Evolutionary conservation across 1,139 yeast species (phyloP), one percentile per base, ranked within the genome.

Genomic region (Meyerozyma smithsonii): DNA sequence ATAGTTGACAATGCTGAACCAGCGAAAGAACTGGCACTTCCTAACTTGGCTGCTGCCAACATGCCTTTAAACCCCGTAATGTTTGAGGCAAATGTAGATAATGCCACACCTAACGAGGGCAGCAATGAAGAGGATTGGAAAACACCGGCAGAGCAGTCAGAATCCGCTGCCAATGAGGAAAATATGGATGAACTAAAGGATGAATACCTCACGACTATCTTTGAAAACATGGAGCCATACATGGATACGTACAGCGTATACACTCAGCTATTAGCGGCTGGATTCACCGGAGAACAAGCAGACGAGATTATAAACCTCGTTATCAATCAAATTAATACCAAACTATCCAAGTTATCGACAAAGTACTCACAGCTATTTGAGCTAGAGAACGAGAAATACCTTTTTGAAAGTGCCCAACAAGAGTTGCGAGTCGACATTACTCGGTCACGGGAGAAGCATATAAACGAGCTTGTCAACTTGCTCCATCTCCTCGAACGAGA

Each of bases 381-480:
- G 48, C 67, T 88, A 14, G 96, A 88, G 46, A 90, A 89, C 53
- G 96, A 89, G 52, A 76, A 79, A 18, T 92, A 92, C 57, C 65
- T 92, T 21, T 90, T 89, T 60, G 94, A 89, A 56, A 95, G 97
- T 36, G 96, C 97, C 0, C 87, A 89, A 49, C 84, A 92, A 42
- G 97, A 92, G 58, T 65, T 92, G 33, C 62, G 85, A 38, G 88
- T 86, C 30, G 96, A 89, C 52, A 77, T 89, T 17, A 81, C 84
- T 35, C 73, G 84, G 38, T 74, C 84, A 15, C 68, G 97, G 45
- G 90, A 84, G 48, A 69, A 71, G 17, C 88, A 87, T 49, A 69
- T 85, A 39, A 81, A 82, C 48, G 86, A 83, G 46, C 66, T 81
- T 42, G 78, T 84, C 18, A 79, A 81, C 46, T 75, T 80, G 38